A percentile compares a stretch with the other conserved stretches of the same genome.
phyloP scores from a whole-genome alignment of 2,329 filamentous ascomycete genomes.

The Arachnomyces sp. region DNA sequence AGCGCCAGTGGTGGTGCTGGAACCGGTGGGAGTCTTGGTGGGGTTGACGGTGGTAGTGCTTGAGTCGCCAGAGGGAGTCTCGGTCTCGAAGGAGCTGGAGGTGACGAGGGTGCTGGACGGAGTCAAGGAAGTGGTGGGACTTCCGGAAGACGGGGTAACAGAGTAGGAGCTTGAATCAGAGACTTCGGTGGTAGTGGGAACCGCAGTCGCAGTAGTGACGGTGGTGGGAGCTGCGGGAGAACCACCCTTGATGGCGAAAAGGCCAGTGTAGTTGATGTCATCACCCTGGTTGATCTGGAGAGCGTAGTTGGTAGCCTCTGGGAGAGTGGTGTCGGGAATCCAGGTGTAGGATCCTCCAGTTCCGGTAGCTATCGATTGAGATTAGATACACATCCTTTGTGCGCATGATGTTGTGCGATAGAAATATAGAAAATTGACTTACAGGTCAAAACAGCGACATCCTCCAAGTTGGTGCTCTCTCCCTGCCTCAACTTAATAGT shows the following conservation, averaged over 20 bases:
- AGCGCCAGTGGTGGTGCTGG: constrained; percentile 12
- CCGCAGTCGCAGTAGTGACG: constrained; percentile 6
- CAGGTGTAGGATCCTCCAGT: constrained; percentile 43
- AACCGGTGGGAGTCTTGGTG: constrained; percentile 13
- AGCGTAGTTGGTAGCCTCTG: constrained; percentile 45
- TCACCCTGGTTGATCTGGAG: constrained; percentile 49
- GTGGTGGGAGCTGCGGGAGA: constrained; percentile 8
- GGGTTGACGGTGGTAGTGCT: constrained; percentile 17
- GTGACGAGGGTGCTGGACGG: constrained; percentile 7
- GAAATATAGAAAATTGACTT: constrained; percentile 16
- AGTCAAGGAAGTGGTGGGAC: constrained; percentile 8
- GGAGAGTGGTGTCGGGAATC: constrained; percentile 39
- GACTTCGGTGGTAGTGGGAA: constrained; percentile 4
- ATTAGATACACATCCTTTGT: not conserved
- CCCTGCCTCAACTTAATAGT: constrained; percentile 52
- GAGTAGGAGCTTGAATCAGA: too few relatives aligned
- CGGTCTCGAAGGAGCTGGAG: constrained; percentile 51
- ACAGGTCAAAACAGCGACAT: constrained; percentile 43
- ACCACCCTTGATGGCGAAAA: constrained; percentile 38
- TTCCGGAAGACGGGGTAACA: constrained; percentile 4
- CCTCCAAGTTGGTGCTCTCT: constrained; percentile 40
- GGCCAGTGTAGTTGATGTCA: constrained; percentile 48
- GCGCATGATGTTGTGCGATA: too few relatives aligned
- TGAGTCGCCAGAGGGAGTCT: constrained; percentile 20
- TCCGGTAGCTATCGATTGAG: constrained; percentile 26